Conservation (phyloP, 306 rosid species). For the Castanea sativa region DNA sequence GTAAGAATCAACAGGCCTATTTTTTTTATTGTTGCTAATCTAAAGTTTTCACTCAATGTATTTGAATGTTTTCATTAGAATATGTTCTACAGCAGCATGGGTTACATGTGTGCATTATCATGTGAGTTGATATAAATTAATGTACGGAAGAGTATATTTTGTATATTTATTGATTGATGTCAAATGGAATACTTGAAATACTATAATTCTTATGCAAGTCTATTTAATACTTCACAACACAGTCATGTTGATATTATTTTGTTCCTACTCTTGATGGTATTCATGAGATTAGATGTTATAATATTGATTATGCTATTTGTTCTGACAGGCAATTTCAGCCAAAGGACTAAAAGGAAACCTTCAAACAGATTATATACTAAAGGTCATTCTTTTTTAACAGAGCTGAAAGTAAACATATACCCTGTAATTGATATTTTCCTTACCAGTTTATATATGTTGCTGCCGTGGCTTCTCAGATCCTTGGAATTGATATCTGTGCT, state of each 20-base stretch:
- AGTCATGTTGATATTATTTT: neutral
- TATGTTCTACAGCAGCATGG: neutral
- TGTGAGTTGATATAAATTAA: neutral
- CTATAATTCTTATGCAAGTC: neutral
- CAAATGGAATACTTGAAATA: neutral
- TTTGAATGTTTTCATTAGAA: neutral
- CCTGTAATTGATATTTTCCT: neutral
- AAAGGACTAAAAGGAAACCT: slow-evolving; percentile 37
- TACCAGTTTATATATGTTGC: neutral
- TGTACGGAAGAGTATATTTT: neutral
- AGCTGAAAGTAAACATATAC: neutral
- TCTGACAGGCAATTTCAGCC: slow-evolving; percentile 37
- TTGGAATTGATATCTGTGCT: slow-evolving; percentile 46
- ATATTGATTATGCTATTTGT: neutral
- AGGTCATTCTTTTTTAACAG: slow-evolving; percentile 28
- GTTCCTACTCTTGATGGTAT: neutral
- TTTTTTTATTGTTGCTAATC: neutral
- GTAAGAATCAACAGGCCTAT: neutral
- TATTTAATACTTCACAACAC: neutral
- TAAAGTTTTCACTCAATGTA: neutral
- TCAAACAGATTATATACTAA: slow-evolving; percentile 50
- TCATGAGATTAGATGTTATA: neutral
- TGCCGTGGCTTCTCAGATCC: slow-evolving; percentile 26
- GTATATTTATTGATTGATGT: neutral
- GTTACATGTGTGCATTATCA: neutral